A percentile compares a stretch with the other conserved stretches of the same genome.
Evolutionary conservation across 306 rosid species (phyloP).

Genomic region (Cyamopsis tetragonoloba): DNA sequence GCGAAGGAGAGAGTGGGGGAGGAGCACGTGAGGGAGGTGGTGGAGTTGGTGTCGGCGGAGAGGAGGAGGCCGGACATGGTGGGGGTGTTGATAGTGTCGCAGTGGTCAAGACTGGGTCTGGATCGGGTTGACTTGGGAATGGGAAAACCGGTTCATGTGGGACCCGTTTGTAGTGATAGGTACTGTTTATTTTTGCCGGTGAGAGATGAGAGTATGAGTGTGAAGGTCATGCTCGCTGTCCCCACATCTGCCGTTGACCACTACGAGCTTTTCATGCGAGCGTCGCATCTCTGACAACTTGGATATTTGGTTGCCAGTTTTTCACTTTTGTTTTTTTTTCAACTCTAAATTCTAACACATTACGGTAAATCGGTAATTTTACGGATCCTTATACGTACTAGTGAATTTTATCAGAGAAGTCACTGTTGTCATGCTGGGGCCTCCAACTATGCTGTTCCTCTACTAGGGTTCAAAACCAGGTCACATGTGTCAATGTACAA

Average conservation of each 20-base stretch:
- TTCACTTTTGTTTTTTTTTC: no score
- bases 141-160: slow-evolving; percentile 61
- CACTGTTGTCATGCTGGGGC: neutral
- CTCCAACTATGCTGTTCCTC: no score
- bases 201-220: slow-evolving; percentile 44
- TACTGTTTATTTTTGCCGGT: slow-evolving; percentile 80
- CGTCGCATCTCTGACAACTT: no score
- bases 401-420: neutral
- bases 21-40: slow-evolving; percentile 62
- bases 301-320: no score
- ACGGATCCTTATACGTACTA: neutral
- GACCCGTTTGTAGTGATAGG: slow-evolving; percentile 69
- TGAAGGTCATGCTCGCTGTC: slow-evolving; percentile 79
- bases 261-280: neutral
- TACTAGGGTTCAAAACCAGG: no score
- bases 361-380: neutral
- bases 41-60: slow-evolving; percentile 51
- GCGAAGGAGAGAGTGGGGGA: slow-evolving; percentile 71
- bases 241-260: slow-evolving; percentile 35
- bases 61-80: slow-evolving; percentile 67
- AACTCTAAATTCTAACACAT: neutral
- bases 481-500: no score
- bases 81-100: slow-evolving; percentile 75
- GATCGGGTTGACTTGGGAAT: slow-evolving; percentile 70
- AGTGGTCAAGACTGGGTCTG: slow-evolving; percentile 90